Conservation (phyloP, 306 rosid genomes). For the Gillenia trifoliata region DNA sequence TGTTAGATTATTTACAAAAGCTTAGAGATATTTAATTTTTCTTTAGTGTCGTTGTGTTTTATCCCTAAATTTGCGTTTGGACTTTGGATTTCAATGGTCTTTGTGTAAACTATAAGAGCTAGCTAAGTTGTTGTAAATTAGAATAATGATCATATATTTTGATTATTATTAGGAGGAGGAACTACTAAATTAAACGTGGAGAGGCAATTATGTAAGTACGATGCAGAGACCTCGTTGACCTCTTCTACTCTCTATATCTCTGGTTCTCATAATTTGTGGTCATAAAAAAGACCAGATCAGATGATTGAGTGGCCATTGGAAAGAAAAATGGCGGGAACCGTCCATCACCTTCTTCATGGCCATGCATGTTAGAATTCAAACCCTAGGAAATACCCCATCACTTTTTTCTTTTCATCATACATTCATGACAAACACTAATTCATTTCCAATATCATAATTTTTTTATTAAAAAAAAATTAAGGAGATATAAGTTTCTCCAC, state of each 20-base stretch:
- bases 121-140: too few relatives aligned
- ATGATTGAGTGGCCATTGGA: not conserved
- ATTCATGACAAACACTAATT: not conserved
- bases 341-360: not conserved
- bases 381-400: not conserved
- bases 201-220: too few relatives aligned
- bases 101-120: too few relatives aligned
- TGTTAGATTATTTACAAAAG: not conserved
- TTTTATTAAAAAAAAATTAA: not conserved
- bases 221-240: not conserved
- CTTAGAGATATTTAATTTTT: not conserved
- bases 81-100: not conserved
- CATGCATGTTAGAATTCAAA: not conserved
- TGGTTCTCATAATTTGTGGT: not conserved
- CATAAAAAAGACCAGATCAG: not conserved
- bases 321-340: not conserved
- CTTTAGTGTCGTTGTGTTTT: not conserved
- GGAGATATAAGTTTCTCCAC: not conserved
- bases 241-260: not conserved
- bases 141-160: too few relatives aligned
- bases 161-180: not conserved
- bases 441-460: not conserved
- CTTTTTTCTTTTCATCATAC: not conserved
- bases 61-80: not conserved
- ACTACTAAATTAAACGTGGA: not conserved